phyloP scores from a whole-genome alignment of 2,329 filamentous ascomycete genomes.

The Periglandula ipomoeae region DNA sequence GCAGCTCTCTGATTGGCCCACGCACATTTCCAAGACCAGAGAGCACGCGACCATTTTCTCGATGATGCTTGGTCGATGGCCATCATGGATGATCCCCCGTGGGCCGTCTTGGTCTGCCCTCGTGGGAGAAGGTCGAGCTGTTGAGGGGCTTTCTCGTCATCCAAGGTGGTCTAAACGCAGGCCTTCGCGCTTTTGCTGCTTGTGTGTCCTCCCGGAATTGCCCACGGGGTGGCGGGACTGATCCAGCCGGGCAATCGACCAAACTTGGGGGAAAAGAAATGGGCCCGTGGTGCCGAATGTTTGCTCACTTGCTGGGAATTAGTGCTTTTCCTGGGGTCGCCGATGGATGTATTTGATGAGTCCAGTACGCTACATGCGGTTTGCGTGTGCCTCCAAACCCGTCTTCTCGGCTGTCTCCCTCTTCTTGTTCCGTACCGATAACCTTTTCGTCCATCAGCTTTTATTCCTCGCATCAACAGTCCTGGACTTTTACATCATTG shows the following conservation, averaged over 20 bases:
- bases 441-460: background rate
- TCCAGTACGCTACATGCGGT: background rate
- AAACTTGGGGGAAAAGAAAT: background rate
- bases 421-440: too few species aligned
- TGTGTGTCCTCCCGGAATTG: background rate
- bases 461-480: background rate
- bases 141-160: background rate
- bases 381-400: background rate
- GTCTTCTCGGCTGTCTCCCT: background rate
- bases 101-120: background rate
- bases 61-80: constrained; percentile 33
- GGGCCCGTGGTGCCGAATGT: background rate
- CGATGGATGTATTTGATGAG: background rate
- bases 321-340: background rate
- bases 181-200: background rate
- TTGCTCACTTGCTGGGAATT: background rate
- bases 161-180: background rate
- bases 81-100: constrained; percentile 5
- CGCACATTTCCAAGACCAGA: constrained; percentile 9
- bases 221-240: background rate
- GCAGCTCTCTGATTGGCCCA: constrained; percentile 24
- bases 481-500: background rate
- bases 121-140: background rate
- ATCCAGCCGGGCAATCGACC: background rate
- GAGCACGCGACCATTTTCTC: constrained; percentile 35